These are phyloP conservation scores for Lepraria neglecta DNA, from an alignment of 495 filamentous ascomycete species.

Conservation along the genomic window DNA sequence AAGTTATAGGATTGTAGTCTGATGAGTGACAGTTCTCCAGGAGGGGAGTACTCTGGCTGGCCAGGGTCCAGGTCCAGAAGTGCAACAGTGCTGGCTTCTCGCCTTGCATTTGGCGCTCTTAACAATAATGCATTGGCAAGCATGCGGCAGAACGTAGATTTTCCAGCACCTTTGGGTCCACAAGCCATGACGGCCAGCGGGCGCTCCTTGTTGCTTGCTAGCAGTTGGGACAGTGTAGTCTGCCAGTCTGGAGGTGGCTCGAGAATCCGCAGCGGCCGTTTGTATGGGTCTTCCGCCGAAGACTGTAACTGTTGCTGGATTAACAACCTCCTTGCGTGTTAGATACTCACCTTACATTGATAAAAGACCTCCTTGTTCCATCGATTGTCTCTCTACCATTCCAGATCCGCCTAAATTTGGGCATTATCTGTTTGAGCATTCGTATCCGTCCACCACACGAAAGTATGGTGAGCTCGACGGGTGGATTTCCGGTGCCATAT, in stretches of 20 bases:
- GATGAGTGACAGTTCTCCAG: slow-evolving; percentile 69
- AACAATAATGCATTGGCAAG: slow-evolving; percentile 69
- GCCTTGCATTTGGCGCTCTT: slow-evolving; percentile 29
- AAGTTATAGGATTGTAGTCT: slow-evolving; percentile 58
- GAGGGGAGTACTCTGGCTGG: slow-evolving; percentile 73
- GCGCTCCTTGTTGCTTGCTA: slow-evolving; percentile 39
- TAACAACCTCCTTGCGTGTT: slow-evolving; percentile 16
- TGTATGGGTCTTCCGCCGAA: slow-evolving; percentile 43
- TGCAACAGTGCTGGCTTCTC: slow-evolving; percentile 41
- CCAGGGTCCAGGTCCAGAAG: slow-evolving; percentile 79
- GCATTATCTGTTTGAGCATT: slow-evolving; percentile 55
- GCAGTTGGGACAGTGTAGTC: slow-evolving; percentile 36
- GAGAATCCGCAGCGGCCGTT: slow-evolving; percentile 52
- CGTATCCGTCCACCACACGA: slow-evolving; percentile 51
- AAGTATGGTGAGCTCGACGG: slow-evolving; percentile 46
- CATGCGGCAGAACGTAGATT: slow-evolving; percentile 77
- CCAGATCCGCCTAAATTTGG: slow-evolving; percentile 70
- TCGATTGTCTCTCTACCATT: slow-evolving; percentile 38
- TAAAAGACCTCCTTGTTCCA: slow-evolving; percentile 9
- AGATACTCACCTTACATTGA: not conserved
- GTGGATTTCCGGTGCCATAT: slow-evolving; percentile 40
- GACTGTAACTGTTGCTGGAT: slow-evolving; percentile 36
- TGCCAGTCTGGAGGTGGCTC: slow-evolving; percentile 63
- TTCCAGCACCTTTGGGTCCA: slow-evolving; percentile 78
- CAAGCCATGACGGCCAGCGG: slow-evolving; percentile 53